Base-by-base conservation (phyloP, 257 asterid genomes). In the Solanum pimpinellifolium region DNA sequence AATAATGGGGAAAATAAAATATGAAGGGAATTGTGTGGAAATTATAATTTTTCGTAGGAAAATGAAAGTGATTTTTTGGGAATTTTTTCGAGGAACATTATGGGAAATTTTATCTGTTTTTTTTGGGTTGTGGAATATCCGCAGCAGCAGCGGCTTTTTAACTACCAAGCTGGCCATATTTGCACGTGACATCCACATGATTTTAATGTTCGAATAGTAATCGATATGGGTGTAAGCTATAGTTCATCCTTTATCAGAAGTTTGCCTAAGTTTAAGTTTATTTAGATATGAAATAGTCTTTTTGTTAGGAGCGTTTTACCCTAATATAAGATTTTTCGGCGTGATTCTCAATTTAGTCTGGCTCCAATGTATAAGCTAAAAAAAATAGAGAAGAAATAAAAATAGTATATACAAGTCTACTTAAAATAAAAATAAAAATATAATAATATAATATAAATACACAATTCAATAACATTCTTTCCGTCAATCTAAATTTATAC, bases 321-420 rank as follows among this genome's bases (percentile, higher is more conserved):
- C 10, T 52, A 18, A 56, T 18, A 18, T 18, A 0, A 7, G 2
- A 56, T 11, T 56, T 56, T 18, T 0, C 4, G 0, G 0, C 1
- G n/a, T 18, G 4, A 56, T 1, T 7, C 2, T 1, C 11, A 0
- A 56, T 49, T 52, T 56, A 56, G 0, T 56, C 2, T 7, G 4
- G 2, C n/a, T 56, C 0, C 0, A 56, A 56, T 56, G 0, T 7
- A 21, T 8, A 56, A 56, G 4, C 2, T 6, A 12, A 18, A 0
- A 56, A 56, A 56, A 18, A 9, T 18, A 1, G 7, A 37, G 1
- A 37, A 20, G 12, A 20, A 56, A 56, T 20, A 56, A 56, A 2
- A 20, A 56, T 56, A 3, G 0, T 0, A 56, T 0, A 56, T 56
- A 56, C 25, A 20, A 56, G 4, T 20, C n/a, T 56, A 56, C 65